A percentile compares a stretch with the other conserved stretches of the same genome.
Conservation (phyloP, 306 rosid species). For the Begonia peltatifolia region DNA sequence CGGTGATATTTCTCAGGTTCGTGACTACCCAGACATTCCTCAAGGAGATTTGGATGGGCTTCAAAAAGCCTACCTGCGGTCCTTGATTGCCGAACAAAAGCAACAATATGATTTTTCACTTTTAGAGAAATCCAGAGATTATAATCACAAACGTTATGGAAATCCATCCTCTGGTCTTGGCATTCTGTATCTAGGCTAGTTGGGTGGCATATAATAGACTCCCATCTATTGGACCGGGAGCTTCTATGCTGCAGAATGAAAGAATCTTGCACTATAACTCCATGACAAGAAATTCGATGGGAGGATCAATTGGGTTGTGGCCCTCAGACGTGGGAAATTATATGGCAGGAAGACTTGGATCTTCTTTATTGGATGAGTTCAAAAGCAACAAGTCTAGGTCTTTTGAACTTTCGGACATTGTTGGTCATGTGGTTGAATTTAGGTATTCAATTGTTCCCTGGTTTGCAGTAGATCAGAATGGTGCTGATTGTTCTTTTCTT, state of each 20-base stretch:
- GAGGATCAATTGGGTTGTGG: conserved; percentile 47
- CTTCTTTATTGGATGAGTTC: conserved; percentile 80
- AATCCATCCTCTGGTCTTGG: conserved; percentile 52
- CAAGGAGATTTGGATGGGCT: conserved; percentile 54
- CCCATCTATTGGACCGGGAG: conserved; percentile 52
- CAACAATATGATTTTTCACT: conserved; percentile 67
- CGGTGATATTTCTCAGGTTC: conserved; percentile 34
- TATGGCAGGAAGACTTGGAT: conserved; percentile 39
- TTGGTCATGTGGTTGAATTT: conserved; percentile 71
- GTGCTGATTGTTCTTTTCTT: conserved; percentile 8
- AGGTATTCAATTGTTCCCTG: conserved; percentile 31
- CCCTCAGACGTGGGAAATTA: conserved; percentile 45
- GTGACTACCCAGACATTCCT: conserved; percentile 37
- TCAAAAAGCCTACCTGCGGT: conserved; percentile 63
- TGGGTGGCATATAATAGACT: conserved; percentile 27
- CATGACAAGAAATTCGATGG: conserved; percentile 53
- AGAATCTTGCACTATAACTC: conserved; percentile 32
- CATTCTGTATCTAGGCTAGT: conserved; percentile 50
- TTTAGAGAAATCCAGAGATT: conserved; percentile 43
- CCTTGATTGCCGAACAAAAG: conserved; percentile 59
- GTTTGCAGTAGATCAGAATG: background rate
- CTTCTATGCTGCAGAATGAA: conserved; percentile 49
- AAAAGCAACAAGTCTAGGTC: conserved; percentile 75
- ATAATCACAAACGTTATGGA: conserved; percentile 37
- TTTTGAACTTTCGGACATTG: conserved; percentile 79